Evolutionary conservation across 1,139 yeast species (phyloP).

Genomic region (Suhomyces terraborum): DNA sequence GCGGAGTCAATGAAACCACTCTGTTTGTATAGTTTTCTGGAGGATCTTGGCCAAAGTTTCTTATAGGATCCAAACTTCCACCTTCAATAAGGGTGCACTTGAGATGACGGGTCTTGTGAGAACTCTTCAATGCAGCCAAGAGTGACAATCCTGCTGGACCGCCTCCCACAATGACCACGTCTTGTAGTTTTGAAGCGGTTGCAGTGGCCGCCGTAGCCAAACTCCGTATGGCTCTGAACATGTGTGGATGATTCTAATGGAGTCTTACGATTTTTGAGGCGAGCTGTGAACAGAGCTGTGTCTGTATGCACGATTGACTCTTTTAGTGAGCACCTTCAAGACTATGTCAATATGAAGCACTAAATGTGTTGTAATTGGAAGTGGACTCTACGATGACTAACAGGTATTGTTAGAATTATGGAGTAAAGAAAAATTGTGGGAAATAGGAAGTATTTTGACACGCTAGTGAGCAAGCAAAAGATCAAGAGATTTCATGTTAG

Average conservation of each 20-base stretch:
- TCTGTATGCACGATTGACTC: constrained; percentile 3
- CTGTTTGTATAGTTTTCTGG: constrained; percentile 72
- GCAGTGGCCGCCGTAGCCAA: constrained; percentile 10
- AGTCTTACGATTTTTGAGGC: constrained; percentile 8
- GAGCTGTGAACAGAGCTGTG: too few relatives aligned
- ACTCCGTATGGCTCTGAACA: constrained; percentile 11
- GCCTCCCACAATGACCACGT: constrained; percentile 90
- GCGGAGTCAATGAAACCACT: constrained; percentile 84
- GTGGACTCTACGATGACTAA: too few relatives aligned
- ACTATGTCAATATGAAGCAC: too few relatives aligned
- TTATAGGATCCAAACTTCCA: constrained; percentile 55
- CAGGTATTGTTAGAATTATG: too few relatives aligned
- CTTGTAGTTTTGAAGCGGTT: constrained; percentile 38
- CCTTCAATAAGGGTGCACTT: constrained; percentile 77
- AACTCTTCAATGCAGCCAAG: constrained; percentile 72
- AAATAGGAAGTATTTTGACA: too few relatives aligned
- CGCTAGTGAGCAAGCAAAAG: too few relatives aligned
- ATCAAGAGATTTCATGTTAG: too few relatives aligned
- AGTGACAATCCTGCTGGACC: constrained; percentile 96
- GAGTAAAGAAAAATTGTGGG: too few relatives aligned
- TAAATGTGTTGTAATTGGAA: too few relatives aligned
- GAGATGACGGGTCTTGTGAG: constrained; percentile 60
- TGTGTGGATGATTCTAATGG: neutral
- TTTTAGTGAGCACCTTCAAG: too few relatives aligned
- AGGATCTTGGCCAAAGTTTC: constrained; percentile 53